phyloP scores from a whole-genome alignment of 352 stramenopile species.

The Globisporangium recalcitrans region DNA sequence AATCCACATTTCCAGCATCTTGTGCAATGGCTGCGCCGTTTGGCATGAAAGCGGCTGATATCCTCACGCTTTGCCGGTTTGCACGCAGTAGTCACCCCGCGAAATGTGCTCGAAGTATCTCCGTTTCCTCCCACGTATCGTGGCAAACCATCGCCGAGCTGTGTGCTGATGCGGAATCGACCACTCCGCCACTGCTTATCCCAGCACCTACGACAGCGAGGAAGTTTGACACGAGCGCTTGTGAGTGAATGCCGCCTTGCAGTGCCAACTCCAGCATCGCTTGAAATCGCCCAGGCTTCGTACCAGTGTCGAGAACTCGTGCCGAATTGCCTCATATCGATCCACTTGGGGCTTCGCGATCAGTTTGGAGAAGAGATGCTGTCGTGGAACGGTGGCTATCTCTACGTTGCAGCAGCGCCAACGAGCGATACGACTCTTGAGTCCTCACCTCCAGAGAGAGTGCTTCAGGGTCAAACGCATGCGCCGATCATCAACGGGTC shows the following conservation, averaged over 20 bases:
- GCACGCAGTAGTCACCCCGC: constrained; percentile 28
- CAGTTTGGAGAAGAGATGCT: constrained; percentile 49
- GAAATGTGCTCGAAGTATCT: constrained; percentile 31
- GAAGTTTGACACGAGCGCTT: constrained; percentile 14
- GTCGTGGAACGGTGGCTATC: constrained; percentile 17
- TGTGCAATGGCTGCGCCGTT: constrained; percentile 39
- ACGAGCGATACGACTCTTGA: neutral
- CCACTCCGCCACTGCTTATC: constrained; percentile 39
- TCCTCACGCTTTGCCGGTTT: constrained; percentile 34
- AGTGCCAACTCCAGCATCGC: constrained; percentile 20
- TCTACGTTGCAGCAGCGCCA: constrained; percentile 20
- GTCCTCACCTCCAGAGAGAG: neutral
- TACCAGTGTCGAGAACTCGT: constrained; percentile 46
- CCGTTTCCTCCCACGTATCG: constrained; percentile 23
- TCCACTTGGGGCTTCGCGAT: constrained; percentile 40
- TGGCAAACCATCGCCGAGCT: constrained; percentile 28
- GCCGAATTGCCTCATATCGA: constrained; percentile 32
- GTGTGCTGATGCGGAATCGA: constrained; percentile 27
- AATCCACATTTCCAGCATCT: constrained; percentile 20
- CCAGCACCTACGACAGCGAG: constrained; percentile 27
- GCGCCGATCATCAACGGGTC: constrained; percentile 33
- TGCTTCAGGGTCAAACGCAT: constrained; percentile 9
- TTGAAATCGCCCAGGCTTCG: constrained; percentile 39
- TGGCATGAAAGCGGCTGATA: constrained; percentile 28
- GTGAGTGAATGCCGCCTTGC: constrained; percentile 31